Evolutionary conservation across 305 asterid species (phyloP), one percentile per base, ranked within the genome.

Genomic region (Withania somnifera): DNA sequence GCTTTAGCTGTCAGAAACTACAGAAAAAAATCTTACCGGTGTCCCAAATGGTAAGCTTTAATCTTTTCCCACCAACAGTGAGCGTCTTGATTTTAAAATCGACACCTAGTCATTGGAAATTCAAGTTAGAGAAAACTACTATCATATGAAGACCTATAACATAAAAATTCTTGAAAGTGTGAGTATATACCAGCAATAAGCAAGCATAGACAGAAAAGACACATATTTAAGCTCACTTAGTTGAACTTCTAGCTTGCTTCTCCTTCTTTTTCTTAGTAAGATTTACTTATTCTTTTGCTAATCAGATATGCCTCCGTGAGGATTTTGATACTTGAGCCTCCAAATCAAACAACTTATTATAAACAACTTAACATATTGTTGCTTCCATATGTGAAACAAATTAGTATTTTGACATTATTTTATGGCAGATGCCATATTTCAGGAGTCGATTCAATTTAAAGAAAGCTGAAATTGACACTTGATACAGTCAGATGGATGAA

Each of bases 1-100:
- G 42, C 42, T 7, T 36, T 36, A 4, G 34, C 34, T 30, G 4
- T 1, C 4, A 30, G 34, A 30, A 30, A 30, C 2, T 30, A 30
- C 2, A 30, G 34, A 30, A 30, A 30, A 30, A 30, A 30, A 30
- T 30, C 34, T 26, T 67, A 79, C 86, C 86, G 0, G 86, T 84
- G 83, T 84, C 86, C 84, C 86, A 84, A 58, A 84, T 80, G 32
- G 86, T 80, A 58, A 84, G 86, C 84, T 80, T 84, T 81, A 84
- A 60, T 60, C 24, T 84, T 57, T 80, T 84, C 45, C 81, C 86
- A 56, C 81, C 86, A 30, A 84, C 84, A 52, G 68, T 84, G 47
- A 84, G 52, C 26, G 14, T 71, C 77, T 84, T 84, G 78, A 84
- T 67, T 58, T 84, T 80, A 64, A 84, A 84, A 61, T 84, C 84